Base-by-base conservation (phyloP, 495 filamentous ascomycete genomes). In the Hypoxylon perforatum region DNA sequence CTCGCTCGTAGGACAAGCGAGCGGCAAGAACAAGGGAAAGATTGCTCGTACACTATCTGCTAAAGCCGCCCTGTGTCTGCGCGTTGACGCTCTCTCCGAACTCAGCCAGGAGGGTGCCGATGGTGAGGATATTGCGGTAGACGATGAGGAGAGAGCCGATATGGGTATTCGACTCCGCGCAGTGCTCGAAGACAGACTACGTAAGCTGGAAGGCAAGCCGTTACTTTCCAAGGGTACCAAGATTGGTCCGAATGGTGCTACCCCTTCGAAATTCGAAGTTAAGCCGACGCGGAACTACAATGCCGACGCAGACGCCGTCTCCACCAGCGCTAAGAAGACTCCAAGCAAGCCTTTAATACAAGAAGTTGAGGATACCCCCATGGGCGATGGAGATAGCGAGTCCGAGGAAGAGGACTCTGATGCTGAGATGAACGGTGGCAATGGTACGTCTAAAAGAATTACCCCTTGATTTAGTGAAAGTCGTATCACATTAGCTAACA, bases 11-110 rank as follows among this genome's bases (percentile, higher is more conserved):
- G 95, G 95, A 44, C 95, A 99, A 80, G 94, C 96, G 21, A 94
- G 91, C 22, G 95, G 96, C 65, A 91, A 90, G 81, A 98, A 98
- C 82, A 99, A 99, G 89, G 95, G 95, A 67, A 99, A 99, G 84
- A 97, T 99, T 74, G 95, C 95, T 12, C 90, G 95, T 79, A 92
- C 97, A 82, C 85, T 99, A 38, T 92, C 95, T 50, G 88, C 94
- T 65, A 98, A 97, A 82, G 87, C 95, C 10, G 91, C 95, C 18
- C 87, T 98, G 19, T 93, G 94, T 85, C 81, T 97, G 48, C 92
- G 95, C 80, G 91, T 96, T 35, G 95, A 99, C 80, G 90, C 95
- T 25, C 87, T 97, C 23, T 88, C 89, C 23, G 92, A 96, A 49
- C 92, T 90, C 86, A 85, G 85, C 70, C 79, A 78, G 10, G 73